Evolutionary conservation across 352 stramenopile genomes (phyloP).

Genomic region (Ophiocytium majus): DNA sequence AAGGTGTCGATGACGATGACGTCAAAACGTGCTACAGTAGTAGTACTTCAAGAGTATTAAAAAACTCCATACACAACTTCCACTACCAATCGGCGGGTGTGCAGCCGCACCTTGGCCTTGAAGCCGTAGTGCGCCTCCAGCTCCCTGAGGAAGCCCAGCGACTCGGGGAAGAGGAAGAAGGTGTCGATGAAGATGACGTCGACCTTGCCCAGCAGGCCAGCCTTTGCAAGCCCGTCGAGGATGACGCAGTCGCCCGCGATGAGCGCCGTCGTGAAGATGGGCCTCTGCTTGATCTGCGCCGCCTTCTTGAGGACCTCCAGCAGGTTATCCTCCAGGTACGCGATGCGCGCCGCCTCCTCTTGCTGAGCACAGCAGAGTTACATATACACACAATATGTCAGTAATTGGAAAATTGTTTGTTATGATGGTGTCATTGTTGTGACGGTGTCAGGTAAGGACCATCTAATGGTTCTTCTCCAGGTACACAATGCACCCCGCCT

Average conservation of each 20-base stretch:
- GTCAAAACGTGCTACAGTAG: too few species aligned
- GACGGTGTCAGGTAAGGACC: too few species aligned
- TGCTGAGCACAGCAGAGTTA: too few species aligned
- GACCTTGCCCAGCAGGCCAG: constrained; percentile 60
- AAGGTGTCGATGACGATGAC: constrained; percentile 61
- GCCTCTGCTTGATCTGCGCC: constrained; percentile 54
- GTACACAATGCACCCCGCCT: constrained; percentile 31
- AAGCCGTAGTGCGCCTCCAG: constrained; percentile 61
- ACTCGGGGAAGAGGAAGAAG: constrained; percentile 61
- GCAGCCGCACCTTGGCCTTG: constrained; percentile 55
- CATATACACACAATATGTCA: too few species aligned
- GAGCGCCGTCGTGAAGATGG: constrained; percentile 61
- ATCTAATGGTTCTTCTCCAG: constrained; percentile 50
- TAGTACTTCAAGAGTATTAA: too few species aligned
- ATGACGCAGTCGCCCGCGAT: constrained; percentile 62
- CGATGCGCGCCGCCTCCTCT: constrained; percentile 36
- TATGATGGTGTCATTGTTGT: too few species aligned
- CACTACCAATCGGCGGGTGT: too few species aligned
- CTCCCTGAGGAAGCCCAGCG: constrained; percentile 57
- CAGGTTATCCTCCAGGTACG: constrained; percentile 50
- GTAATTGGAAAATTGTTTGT: too few species aligned
- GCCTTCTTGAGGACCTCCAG: constrained; percentile 46
- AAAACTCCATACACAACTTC: too few species aligned
- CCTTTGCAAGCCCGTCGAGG: constrained; percentile 61
- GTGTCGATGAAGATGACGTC: constrained; percentile 61